Percentiles rank a stretch among this genome's conserved stretches.
Evolutionary conservation across 441 rosid species (phyloP).

Genomic region (Erodium moschatum): DNA sequence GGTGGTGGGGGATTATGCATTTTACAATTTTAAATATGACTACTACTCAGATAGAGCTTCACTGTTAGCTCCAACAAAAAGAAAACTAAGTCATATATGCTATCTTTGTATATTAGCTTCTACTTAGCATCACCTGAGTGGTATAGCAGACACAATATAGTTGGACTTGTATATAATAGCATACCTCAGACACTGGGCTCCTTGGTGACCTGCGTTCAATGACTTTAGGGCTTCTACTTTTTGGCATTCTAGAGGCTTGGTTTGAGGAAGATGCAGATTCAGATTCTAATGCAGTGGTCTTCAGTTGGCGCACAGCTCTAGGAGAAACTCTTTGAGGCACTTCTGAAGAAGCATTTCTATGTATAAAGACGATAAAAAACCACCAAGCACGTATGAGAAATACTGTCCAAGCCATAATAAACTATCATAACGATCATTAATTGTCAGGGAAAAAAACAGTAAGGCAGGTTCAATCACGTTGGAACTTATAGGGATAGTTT

Average conservation of each 20-base stretch:
- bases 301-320: slow-evolving; percentile 65
- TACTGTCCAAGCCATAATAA: not conserved
- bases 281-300: slow-evolving; percentile 39
- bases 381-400: not conserved
- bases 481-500: not conserved
- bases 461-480: not conserved
- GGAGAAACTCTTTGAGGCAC: slow-evolving; percentile 60
- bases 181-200: slow-evolving; percentile 68
- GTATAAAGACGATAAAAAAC: not conserved
- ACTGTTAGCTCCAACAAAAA: not conserved
- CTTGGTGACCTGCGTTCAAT: slow-evolving; percentile 63
- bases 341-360: slow-evolving; percentile 50
- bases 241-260: slow-evolving; percentile 45
- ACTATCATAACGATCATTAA: not conserved
- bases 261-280: slow-evolving; percentile 51
- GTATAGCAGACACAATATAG: not conserved
- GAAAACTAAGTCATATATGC: not conserved
- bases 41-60: slow-evolving; percentile 3
- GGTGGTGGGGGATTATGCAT: not conserved
- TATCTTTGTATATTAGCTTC: not conserved
- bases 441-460: not conserved
- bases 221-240: slow-evolving; percentile 66
- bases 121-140: not conserved
- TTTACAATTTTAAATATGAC: not conserved
- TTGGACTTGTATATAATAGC: not conserved